A percentile compares a stretch with the other conserved stretches of the same genome.
Evolutionary conservation across 805 yeast genomes (phyloP).

Genomic region (Schwanniomyces polymorphus): DNA sequence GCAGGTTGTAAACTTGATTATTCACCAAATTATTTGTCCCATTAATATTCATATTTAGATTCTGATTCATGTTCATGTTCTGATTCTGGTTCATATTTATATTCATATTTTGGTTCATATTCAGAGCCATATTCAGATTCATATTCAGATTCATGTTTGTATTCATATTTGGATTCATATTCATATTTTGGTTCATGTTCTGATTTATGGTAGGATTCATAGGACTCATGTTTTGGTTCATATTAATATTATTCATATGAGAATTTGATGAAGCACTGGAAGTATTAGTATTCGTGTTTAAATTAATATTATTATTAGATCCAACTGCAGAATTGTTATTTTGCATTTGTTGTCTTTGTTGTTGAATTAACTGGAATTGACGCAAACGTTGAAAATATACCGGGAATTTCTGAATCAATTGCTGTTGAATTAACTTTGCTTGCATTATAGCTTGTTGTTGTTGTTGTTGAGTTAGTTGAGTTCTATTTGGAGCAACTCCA

Average conservation of each 20-base stretch:
- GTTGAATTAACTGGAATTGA: conserved; percentile 35
- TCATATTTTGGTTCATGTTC: conserved; percentile 15
- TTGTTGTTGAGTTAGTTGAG: conserved; percentile 41
- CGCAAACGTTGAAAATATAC: conserved; percentile 36
- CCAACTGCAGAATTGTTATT: neutral
- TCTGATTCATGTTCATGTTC: neutral
- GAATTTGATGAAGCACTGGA: neutral
- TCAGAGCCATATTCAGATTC: conserved; percentile 5
- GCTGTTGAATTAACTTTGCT: conserved; percentile 38
- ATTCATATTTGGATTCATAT: conserved; percentile 8
- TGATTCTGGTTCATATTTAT: neutral
- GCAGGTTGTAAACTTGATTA: neutral
- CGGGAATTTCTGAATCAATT: conserved; percentile 36
- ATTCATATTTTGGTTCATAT: neutral
- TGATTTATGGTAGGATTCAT: neutral
- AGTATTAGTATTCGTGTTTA: neutral
- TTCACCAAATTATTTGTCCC: neutral
- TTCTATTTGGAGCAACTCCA: conserved; percentile 44
- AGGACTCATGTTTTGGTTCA: neutral
- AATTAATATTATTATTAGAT: neutral
- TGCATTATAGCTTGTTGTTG: conserved; percentile 46
- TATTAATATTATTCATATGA: neutral
- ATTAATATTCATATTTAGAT: neutral
- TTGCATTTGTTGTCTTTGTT: conserved; percentile 14
- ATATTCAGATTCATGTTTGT: conserved; percentile 8